Evolutionary conservation across 352 stramenopile genomes (phyloP), one percentile per base, ranked within the genome.

Genomic region (Pythium coloratum): DNA sequence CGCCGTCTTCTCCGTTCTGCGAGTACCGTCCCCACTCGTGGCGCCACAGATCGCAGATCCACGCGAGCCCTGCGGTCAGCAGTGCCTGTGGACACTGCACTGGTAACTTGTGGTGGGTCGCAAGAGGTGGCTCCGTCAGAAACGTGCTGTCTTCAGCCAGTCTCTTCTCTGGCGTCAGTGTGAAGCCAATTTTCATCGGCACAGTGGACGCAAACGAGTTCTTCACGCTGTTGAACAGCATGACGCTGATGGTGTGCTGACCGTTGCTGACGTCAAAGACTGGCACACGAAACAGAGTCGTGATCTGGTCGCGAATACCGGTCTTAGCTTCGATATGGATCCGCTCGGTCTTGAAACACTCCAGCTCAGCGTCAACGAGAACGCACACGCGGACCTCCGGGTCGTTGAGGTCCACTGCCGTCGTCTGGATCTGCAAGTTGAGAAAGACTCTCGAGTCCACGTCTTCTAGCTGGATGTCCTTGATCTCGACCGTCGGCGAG

Each of bases 1-100:
- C 73, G 20, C 82, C 84, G 62, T 90, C 84, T 61, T 93, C 82
- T 12, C 84, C 84, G 47, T 93, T 93, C 44, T 90, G 84, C 0
- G 82, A 91, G 64, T 64, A 87, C 6, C 73, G 36, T 1, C 81
- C 84, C 79, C 77, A 91, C 49, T 93, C 82, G 62, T 90, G 79
- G 18, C 75, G 71, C 76, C 76, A 90, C 28, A 90, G 69, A 3
- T 81, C 69, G 59, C 82, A 90, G 55, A 88, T 69, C 83, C 83
- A 91, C 2, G 44, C 40, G 5, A 71, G 20, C 2, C 26, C 33
- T 1, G 36, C 32, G 0, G 40, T 8, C 16, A 18, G 6, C 1
- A 71, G 20, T 6, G 16, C 13, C 6, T 12, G 6, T 2, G 59
- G 47, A 59, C 44, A 77, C 12, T 30, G 58, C 20, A 20, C 24